phyloP scores from a whole-genome alignment of 1,284 basidiomycete genomes.

The Cutaneotrichosporon arboriforme region DNA sequence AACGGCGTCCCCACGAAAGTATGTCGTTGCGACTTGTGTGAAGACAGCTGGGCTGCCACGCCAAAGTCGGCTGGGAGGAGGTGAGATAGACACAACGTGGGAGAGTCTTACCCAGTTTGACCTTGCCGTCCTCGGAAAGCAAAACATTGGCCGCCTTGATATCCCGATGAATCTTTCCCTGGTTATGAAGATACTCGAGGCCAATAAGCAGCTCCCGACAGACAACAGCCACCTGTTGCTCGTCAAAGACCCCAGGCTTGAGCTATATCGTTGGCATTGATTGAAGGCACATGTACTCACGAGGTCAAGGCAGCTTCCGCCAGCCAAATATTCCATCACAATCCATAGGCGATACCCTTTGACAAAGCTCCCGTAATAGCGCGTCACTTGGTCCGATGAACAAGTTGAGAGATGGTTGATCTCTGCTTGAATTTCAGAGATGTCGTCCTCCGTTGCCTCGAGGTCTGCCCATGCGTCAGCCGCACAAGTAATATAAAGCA shows the following conservation, averaged over 20 bases:
- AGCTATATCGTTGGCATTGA: slow-evolving; percentile 51
- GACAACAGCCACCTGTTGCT: slow-evolving; percentile 88
- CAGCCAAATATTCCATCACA: slow-evolving; percentile 97
- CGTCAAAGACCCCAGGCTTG: slow-evolving; percentile 83
- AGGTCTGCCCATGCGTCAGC: slow-evolving; percentile 39
- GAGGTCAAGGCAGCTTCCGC: slow-evolving; percentile 94
- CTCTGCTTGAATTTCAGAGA: slow-evolving; percentile 95
- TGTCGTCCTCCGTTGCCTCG: slow-evolving; percentile 79
- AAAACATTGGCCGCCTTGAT: slow-evolving; percentile 98
- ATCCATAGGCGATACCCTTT: slow-evolving; percentile 98
- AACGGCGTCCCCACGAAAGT: slow-evolving; percentile 94
- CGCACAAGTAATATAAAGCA: not conserved
- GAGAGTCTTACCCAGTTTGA: slow-evolving; percentile 63
- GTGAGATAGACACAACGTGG: not conserved
- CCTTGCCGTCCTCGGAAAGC: slow-evolving; percentile 79
- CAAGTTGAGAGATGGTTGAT: slow-evolving; percentile 92
- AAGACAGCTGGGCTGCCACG: slow-evolving; percentile 86
- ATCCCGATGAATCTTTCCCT: slow-evolving; percentile 95
- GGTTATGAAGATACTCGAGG: slow-evolving; percentile 85
- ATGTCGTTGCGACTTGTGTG: slow-evolving; percentile 81
- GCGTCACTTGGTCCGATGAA: slow-evolving; percentile 91
- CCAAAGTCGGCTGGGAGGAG: slow-evolving; percentile 74
- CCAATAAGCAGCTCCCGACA: slow-evolving; percentile 90
- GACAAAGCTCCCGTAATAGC: slow-evolving; percentile 96
- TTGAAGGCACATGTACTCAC: slow-evolving; percentile 27